These are phyloP conservation scores for Cytospora chrysosperma DNA, from an alignment of 2,329 filamentous ascomycete genomes.

Conservation along the genomic window DNA sequence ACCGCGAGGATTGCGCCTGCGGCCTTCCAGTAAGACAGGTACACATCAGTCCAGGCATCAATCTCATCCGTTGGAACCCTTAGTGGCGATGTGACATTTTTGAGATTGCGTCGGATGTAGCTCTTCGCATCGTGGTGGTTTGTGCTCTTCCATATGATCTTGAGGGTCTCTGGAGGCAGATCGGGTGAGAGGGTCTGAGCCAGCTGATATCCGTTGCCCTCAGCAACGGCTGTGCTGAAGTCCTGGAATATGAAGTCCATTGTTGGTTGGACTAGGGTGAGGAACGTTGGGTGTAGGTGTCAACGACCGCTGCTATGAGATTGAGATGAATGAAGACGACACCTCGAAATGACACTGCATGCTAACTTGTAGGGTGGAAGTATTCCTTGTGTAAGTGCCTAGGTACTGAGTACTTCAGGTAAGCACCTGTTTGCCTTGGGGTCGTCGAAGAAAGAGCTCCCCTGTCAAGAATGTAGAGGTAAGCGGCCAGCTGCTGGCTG, in stretches of 20 bases:
- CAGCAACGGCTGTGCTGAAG: constrained; percentile 67
- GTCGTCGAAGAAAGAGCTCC: background rate
- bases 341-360: background rate
- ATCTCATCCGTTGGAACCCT: constrained; percentile 65
- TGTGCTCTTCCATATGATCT: constrained; percentile 68
- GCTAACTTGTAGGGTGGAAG: background rate
- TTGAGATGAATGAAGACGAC: background rate
- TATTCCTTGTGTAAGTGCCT: background rate
- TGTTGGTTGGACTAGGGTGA: constrained; percentile 25
- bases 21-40: constrained; percentile 80
- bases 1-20: constrained; percentile 69
- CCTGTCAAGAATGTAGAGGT: background rate
- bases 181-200: constrained; percentile 74
- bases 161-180: constrained; percentile 61
- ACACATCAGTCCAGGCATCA: constrained; percentile 84
- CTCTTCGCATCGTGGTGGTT: constrained; percentile 63
- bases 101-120: constrained; percentile 72
- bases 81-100: constrained; percentile 55
- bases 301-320: background rate
- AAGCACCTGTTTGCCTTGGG: background rate
- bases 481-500: background rate
- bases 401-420: background rate
- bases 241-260: constrained; percentile 76
- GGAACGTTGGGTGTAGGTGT: background rate
- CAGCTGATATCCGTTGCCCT: constrained; percentile 68